Evolutionary conservation across 371 early-diverging fungal species (phyloP).

Genomic region (Zopfochytrium polystomum): DNA sequence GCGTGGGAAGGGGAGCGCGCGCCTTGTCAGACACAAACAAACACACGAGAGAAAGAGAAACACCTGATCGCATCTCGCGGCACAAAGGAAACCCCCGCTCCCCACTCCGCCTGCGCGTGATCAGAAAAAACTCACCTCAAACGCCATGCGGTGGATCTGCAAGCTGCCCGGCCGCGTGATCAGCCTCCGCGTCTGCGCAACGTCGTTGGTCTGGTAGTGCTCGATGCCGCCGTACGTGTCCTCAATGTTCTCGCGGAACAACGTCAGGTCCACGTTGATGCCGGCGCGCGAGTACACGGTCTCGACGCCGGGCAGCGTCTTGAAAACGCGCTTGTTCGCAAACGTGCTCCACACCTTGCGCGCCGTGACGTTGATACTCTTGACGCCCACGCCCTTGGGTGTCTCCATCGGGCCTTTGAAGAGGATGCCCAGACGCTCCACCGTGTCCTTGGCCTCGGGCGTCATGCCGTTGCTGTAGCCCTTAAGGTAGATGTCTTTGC

Average conservation of each 20-base stretch:
- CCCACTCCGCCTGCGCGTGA: too few relatives aligned
- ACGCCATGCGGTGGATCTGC: too few relatives aligned
- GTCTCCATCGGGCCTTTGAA: slow-evolving; percentile 34
- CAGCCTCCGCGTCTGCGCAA: slow-evolving; percentile 22
- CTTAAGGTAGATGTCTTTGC: slow-evolving; percentile 22
- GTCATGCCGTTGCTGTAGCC: slow-evolving; percentile 26
- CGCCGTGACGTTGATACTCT: slow-evolving; percentile 30
- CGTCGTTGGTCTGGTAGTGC: slow-evolving; percentile 28
- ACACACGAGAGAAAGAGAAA: too few relatives aligned
- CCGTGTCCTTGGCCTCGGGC: slow-evolving; percentile 24
- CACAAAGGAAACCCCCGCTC: too few relatives aligned
- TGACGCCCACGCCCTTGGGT: slow-evolving; percentile 26
- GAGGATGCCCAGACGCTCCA: slow-evolving; percentile 22
- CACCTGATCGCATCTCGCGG: too few relatives aligned
- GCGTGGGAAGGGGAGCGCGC: too few relatives aligned
- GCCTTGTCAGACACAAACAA: too few relatives aligned
- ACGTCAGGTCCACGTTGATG: slow-evolving; percentile 23
- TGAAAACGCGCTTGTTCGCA: slow-evolving; percentile 28
- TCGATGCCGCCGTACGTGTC: slow-evolving; percentile 33
- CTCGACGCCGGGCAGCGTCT: slow-evolving; percentile 27
- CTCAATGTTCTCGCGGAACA: slow-evolving; percentile 31
- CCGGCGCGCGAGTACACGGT: slow-evolving; percentile 26
- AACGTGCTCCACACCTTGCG: slow-evolving; percentile 26
- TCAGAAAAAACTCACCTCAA: too few relatives aligned
- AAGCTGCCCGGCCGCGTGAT: slow-evolving; percentile 22